These are phyloP conservation scores for Boletus rubescentipes DNA, from an alignment of 768 basidiomycete species.

Conservation along the genomic window DNA sequence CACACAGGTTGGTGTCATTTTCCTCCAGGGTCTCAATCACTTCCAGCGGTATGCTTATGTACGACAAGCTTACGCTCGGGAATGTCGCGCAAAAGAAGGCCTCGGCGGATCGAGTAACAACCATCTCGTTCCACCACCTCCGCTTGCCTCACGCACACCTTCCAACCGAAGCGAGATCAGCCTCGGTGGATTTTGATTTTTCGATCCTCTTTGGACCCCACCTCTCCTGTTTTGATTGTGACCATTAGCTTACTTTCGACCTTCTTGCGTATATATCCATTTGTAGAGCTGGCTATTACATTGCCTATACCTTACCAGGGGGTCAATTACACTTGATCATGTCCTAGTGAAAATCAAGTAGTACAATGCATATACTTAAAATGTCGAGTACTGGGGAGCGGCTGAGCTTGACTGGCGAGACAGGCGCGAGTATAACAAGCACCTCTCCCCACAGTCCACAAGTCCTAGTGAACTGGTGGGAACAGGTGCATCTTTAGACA, in stretches of 20 bases:
- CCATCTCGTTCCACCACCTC: constrained; percentile 34
- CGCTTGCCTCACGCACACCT: constrained; percentile 37
- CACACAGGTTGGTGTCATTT: constrained; percentile 77
- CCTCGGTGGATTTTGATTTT: constrained; percentile 33
- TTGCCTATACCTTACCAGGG: background rate
- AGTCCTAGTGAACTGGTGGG: background rate
- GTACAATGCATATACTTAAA: background rate
- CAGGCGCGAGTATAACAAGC: background rate
- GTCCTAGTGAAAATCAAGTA: background rate
- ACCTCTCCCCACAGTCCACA: constrained; percentile 15
- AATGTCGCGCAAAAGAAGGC: constrained; percentile 40
- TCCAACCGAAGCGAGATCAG: constrained; percentile 49
- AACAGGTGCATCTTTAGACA: constrained; percentile 18
- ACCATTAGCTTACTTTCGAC: constrained; percentile 30
- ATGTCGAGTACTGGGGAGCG: background rate
- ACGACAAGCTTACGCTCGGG: constrained; percentile 72
- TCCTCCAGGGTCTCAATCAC: constrained; percentile 77
- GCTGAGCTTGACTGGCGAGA: background rate
- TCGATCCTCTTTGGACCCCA: background rate
- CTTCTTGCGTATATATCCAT: constrained; percentile 28
- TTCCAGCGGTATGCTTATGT: constrained; percentile 90
- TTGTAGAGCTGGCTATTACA: constrained; percentile 2
- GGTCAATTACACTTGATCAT: background rate
- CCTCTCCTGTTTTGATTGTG: background rate
- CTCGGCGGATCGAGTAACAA: constrained; percentile 15